These are phyloP conservation scores for Pulveroboletus frians DNA, from an alignment of 768 basidiomycete genomes.

Conservation along the genomic window DNA sequence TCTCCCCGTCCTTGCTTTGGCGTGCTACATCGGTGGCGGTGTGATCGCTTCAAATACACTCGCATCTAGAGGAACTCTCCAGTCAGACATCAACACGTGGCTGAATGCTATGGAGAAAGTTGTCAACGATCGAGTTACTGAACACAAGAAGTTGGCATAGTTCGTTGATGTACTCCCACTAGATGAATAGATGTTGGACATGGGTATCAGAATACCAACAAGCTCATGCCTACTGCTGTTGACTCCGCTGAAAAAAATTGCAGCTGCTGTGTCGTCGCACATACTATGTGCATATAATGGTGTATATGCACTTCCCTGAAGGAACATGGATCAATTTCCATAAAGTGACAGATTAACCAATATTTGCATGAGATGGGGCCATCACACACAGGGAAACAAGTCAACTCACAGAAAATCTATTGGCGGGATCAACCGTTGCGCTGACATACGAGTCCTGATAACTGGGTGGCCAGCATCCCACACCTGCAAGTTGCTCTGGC, in stretches of 20 bases:
- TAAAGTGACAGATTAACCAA: slow-evolving; percentile 24
- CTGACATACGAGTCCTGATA: not conserved
- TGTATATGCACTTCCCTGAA: slow-evolving; percentile 5
- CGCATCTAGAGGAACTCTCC: slow-evolving; percentile 5
- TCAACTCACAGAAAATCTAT: slow-evolving; percentile 22
- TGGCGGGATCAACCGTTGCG: slow-evolving; percentile 7
- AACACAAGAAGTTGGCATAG: slow-evolving; percentile 44
- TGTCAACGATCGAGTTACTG: slow-evolving; percentile 51
- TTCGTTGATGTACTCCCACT: not conserved
- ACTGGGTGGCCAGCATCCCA: slow-evolving; percentile 5
- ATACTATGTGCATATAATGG: not conserved
- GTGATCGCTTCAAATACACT: slow-evolving; percentile 15
- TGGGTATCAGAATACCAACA: not conserved
- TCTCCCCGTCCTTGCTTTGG: slow-evolving; percentile 90
- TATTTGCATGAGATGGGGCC: not conserved
- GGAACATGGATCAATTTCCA: slow-evolving; percentile 6
- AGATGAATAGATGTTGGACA: not conserved
- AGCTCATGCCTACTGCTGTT: not conserved
- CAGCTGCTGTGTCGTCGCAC: not conserved
- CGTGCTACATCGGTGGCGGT: slow-evolving; percentile 67
- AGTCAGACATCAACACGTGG: slow-evolving; percentile 60
- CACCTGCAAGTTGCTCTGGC: not conserved
- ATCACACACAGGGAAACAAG: not conserved
- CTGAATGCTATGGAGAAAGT: slow-evolving; percentile 80
- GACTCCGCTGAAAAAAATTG: not conserved